Conservation (phyloP, 768 basidiomycete species). For the Phaeotremella fagi region DNA sequence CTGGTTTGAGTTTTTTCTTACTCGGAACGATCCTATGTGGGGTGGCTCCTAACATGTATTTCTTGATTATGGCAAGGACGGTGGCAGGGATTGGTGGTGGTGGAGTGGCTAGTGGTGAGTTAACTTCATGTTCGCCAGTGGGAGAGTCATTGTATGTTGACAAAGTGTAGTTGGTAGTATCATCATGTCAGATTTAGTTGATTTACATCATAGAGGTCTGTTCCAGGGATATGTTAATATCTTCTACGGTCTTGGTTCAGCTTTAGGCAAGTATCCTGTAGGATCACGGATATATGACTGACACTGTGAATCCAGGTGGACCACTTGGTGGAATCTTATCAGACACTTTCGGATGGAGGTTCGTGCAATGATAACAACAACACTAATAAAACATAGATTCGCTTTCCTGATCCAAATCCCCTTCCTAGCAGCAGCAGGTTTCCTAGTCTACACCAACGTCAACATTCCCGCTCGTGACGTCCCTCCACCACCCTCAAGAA, state of each 20-base stretch:
- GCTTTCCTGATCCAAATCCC: constrained; percentile 40
- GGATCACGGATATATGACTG: background rate
- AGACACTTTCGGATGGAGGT: constrained; percentile 80
- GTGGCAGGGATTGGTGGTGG: constrained; percentile 41
- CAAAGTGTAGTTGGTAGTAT: constrained; percentile 51
- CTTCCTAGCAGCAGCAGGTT: constrained; percentile 5
- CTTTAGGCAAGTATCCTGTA: constrained; percentile 11
- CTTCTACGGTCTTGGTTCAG: constrained; percentile 69
- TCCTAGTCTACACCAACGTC: constrained; percentile 8
- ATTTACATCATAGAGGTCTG: constrained; percentile 77
- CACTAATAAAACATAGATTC: too few species aligned
- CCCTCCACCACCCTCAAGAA: background rate
- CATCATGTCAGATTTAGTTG: constrained; percentile 80
- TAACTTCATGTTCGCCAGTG: too few species aligned
- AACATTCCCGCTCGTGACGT: constrained; percentile 8
- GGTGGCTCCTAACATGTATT: constrained; percentile 28
- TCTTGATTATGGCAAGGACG: constrained; percentile 23
- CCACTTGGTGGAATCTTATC: constrained; percentile 56
- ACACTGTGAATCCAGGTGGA: constrained; percentile 19
- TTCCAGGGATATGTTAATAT: constrained; percentile 64
- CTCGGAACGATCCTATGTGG: constrained; percentile 32
- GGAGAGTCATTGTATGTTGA: too few species aligned
- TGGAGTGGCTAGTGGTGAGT: constrained; percentile 21
- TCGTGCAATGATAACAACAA: too few species aligned
- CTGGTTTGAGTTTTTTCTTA: constrained; percentile 26